These are phyloP conservation scores for Fusarium coicis DNA, from an alignment of 2,329 filamentous ascomycete species.

Conservation along the genomic window DNA sequence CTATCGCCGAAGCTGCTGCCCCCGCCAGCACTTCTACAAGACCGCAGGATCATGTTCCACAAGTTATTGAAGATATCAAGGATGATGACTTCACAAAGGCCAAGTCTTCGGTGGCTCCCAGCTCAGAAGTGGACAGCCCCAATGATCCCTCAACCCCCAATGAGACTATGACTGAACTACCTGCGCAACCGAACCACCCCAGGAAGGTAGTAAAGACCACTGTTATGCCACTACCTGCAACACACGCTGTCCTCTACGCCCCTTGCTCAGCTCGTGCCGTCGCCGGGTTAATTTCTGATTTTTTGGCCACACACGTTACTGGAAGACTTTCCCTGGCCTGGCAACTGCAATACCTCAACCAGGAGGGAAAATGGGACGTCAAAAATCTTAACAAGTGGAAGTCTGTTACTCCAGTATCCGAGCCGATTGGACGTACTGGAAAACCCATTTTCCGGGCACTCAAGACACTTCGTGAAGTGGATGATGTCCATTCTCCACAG, in stretches of 20 bases:
- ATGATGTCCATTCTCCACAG: slow-evolving; percentile 81
- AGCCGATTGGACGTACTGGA: slow-evolving; percentile 69
- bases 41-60: slow-evolving; percentile 48
- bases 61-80: slow-evolving; percentile 49
- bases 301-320: slow-evolving; percentile 80
- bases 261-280: slow-evolving; percentile 79
- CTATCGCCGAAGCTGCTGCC: slow-evolving; percentile 59
- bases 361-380: slow-evolving; percentile 96
- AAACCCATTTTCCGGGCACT: slow-evolving; percentile 82
- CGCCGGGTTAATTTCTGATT: slow-evolving; percentile 84
- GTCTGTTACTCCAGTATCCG: slow-evolving; percentile 79
- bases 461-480: slow-evolving; percentile 92
- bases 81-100: slow-evolving; percentile 42
- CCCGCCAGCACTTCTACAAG: slow-evolving; percentile 54
- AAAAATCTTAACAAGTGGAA: slow-evolving; percentile 96
- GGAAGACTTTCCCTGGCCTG: slow-evolving; percentile 83
- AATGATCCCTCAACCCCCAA: slow-evolving; percentile 60
- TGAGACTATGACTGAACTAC: slow-evolving; percentile 55
- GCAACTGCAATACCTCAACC: slow-evolving; percentile 90
- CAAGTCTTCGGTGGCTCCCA: slow-evolving; percentile 34
- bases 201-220: slow-evolving; percentile 71
- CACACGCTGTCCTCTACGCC: slow-evolving; percentile 86
- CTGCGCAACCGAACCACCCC: slow-evolving; percentile 61
- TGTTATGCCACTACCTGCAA: slow-evolving; percentile 79
- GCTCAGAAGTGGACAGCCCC: slow-evolving; percentile 50